Evolutionary conservation across 371 early-diverging fungal species (phyloP), one percentile per base, ranked within the genome.

Genomic region (Apophysomyces trapeziformis): DNA sequence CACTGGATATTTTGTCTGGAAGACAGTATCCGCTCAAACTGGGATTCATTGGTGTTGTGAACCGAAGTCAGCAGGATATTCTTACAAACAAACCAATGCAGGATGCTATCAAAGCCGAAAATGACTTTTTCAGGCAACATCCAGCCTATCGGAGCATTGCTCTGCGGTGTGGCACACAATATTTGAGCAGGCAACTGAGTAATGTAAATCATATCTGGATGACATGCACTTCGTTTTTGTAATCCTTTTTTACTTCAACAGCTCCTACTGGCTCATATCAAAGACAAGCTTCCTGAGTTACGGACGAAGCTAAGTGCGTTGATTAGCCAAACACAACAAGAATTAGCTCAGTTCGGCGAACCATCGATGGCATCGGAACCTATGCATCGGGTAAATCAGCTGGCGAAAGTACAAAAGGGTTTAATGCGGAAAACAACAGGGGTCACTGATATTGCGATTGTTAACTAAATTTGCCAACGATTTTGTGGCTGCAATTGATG

Each of bases 21-120:
- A 87, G 91, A 59, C 88, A 90, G 0, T 91, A 91, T 59, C 93
- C 92, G 18, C 76, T 96, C 54, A 93, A 91, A 59, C 85, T 96
- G 21, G 98, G 98, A 12, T 96, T 93, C 77, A 88, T 96, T 68
- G 96, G 95, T 47, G 90, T 95, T 7, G 92, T 97, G 35, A 95
- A 95, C 76, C 86, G 96, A 67, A 90, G 92, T 71, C 95, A 96
- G 68, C 89, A 95, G 66, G 95, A 95, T 69, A 93, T 94, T n/a
- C 69, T 89, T 45, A 83, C 84, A 37, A 92, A 89, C 66, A 93
- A 92, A 71, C 87, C 92, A 8, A 95, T 96, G 80, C 61, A 74
- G 5, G 88, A 87, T 9, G 90, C 96, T 11, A 73, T 96, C 50
- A 77, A 84, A 64, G 78, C 87, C 13, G 98, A 97, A 72, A 75